These are phyloP conservation scores for Pyrenochaeta sp. DNA, from an alignment of 2,329 filamentous ascomycete species.

Conservation along the genomic window DNA sequence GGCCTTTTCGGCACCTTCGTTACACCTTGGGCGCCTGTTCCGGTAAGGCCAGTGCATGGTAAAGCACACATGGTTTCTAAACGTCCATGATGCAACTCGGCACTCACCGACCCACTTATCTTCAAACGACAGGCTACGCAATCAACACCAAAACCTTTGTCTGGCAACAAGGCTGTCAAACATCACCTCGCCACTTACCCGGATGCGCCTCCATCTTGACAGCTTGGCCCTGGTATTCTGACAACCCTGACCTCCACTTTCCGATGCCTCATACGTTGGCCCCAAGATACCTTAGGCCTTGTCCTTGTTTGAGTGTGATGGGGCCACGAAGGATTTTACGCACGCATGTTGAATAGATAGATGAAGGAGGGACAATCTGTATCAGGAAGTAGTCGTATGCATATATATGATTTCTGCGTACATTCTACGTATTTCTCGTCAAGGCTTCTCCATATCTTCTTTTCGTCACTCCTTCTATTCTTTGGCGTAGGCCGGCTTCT, in stretches of 20 bases:
- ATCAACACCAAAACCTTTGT: slow-evolving; percentile 7
- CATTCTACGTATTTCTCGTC: slow-evolving; percentile 5
- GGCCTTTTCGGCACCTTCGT: neutral
- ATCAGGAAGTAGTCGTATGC: slow-evolving; percentile 1
- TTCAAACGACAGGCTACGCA: slow-evolving; percentile 32
- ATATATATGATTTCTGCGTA: slow-evolving; percentile 4
- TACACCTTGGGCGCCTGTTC: neutral
- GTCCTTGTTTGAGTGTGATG: slow-evolving; percentile 19
- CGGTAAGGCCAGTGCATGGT: slow-evolving; percentile 5
- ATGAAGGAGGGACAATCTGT: slow-evolving; percentile 6
- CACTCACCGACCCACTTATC: slow-evolving; percentile 27
- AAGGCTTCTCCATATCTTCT: slow-evolving; percentile 8
- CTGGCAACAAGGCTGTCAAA: slow-evolving; percentile 25
- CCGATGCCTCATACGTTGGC: slow-evolving; percentile 13
- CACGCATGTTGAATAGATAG: slow-evolving; percentile 3
- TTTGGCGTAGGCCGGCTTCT: slow-evolving; percentile 35
- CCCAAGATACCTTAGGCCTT: slow-evolving; percentile 13
- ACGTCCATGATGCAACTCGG: slow-evolving; percentile 30
- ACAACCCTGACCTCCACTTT: slow-evolving; percentile 15
- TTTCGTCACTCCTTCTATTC: slow-evolving; percentile 28
- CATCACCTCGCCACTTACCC: slow-evolving; percentile 10
- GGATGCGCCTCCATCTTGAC: slow-evolving; percentile 19
- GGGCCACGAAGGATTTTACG: slow-evolving; percentile 5
- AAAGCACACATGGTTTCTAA: slow-evolving; percentile 38
- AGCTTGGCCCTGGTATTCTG: slow-evolving; percentile 20